These are phyloP conservation scores for Hirschfeldia incana DNA, from an alignment of 345 rosid genomes.

Conservation along the genomic window DNA sequence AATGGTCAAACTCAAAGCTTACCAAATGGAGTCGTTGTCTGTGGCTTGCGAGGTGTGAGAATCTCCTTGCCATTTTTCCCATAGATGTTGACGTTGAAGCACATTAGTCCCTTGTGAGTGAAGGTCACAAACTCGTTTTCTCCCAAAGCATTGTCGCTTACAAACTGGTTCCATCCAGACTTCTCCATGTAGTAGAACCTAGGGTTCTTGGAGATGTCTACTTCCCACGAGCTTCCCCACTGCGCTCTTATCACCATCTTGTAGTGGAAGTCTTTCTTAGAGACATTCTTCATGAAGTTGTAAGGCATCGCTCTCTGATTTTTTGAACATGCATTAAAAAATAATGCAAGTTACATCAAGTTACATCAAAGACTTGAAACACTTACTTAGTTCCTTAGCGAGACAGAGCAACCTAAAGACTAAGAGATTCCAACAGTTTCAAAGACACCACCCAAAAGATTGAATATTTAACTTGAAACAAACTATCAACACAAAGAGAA, in stretches of 20 bases:
- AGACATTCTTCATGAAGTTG: background rate
- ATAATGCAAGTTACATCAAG: no score
- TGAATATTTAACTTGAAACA: background rate
- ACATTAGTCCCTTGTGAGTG: constrained; percentile 25
- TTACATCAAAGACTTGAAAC: no score
- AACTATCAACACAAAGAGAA: background rate
- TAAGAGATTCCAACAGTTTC: background rate
- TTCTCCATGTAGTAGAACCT: constrained; percentile 30
- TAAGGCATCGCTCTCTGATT: constrained; percentile 31
- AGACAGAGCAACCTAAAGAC: no score
- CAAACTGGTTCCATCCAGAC: constrained; percentile 34
- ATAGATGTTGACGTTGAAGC: constrained; percentile 22
- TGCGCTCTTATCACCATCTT: constrained; percentile 24
- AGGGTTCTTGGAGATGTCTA: constrained; percentile 6
- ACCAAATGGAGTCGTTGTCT: background rate
- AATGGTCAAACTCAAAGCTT: background rate
- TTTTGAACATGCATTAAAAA: background rate
- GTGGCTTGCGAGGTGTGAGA: background rate
- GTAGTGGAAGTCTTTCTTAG: constrained; percentile 14
- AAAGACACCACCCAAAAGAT: background rate
- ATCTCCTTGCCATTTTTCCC: constrained; percentile 5
- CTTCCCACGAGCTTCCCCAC: constrained; percentile 25
- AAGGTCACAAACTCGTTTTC: constrained; percentile 24
- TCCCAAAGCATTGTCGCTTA: constrained; percentile 33
- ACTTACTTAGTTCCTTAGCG: no score